Conservation (phyloP, 345 rosid species). For the Gossypioides kirkii region DNA sequence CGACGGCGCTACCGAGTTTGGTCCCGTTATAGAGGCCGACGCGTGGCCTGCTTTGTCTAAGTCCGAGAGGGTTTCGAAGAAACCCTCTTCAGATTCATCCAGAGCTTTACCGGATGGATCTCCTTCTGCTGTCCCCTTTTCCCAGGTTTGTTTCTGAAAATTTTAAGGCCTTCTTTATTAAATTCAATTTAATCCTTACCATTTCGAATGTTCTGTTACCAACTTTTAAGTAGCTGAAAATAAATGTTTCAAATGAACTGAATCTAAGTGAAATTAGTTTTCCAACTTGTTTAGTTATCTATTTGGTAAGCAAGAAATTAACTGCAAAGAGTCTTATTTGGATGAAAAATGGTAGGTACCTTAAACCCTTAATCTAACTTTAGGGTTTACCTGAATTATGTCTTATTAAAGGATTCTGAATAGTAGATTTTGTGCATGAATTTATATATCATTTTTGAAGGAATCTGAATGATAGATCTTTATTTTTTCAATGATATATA, state of each 20-base stretch:
- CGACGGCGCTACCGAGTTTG: constrained; percentile 43
- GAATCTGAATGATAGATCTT: too few species aligned
- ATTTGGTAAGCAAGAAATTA: background rate
- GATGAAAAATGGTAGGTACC: background rate
- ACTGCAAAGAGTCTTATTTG: background rate
- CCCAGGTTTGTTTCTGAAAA: constrained; percentile 31
- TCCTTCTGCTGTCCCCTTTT: constrained; percentile 23
- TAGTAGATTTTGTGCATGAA: background rate
- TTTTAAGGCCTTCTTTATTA: background rate
- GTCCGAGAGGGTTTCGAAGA: constrained; percentile 45
- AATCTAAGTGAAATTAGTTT: background rate
- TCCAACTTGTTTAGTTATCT: background rate
- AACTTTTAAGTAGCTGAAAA: background rate
- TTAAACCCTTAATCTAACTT: background rate
- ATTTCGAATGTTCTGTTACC: background rate
- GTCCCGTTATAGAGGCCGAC: constrained; percentile 52
- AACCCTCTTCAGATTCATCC: constrained; percentile 34
- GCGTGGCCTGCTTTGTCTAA: constrained; percentile 67
- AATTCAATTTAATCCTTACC: background rate
- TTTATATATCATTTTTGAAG: background rate
- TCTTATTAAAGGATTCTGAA: background rate
- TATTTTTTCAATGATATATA: background rate
- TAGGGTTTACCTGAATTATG: background rate
- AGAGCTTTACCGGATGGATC: constrained; percentile 46
- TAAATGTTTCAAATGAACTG: background rate